phyloP scores from a whole-genome alignment of 2,329 filamentous ascomycete species.

The Colletotrichum graminicola region DNA sequence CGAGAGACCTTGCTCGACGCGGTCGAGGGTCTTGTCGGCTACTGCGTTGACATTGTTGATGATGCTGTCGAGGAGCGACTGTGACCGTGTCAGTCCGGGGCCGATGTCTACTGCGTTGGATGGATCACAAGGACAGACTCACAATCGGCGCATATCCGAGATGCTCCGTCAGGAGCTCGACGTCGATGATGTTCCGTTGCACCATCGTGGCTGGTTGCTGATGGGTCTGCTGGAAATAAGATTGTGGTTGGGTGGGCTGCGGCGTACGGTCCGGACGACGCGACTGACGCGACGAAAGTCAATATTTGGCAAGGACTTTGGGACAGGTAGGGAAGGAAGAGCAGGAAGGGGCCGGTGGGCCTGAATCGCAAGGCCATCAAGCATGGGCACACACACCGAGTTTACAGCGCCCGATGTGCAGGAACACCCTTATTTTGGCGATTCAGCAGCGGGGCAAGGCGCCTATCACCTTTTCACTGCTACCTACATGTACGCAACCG shows the following conservation, averaged over 20 bases:
- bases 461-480: constrained; percentile 22
- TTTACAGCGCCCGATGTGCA: constrained; percentile 14
- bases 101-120: constrained; percentile 26
- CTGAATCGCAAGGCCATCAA: constrained; percentile 40
- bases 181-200: constrained; percentile 60
- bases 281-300: constrained; percentile 41
- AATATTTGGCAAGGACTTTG: constrained; percentile 37
- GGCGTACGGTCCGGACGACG: constrained; percentile 28
- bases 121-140: constrained; percentile 52
- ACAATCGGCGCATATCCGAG: constrained; percentile 95
- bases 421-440: constrained; percentile 19
- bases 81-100: constrained; percentile 31
- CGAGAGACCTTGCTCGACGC: constrained; percentile 85
- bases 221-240: background rate
- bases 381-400: background rate
- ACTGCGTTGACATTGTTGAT: constrained; percentile 97
- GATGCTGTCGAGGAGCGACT: constrained; percentile 97
- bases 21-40: constrained; percentile 88
- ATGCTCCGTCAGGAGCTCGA: constrained; percentile 89
- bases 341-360: constrained; percentile 1
- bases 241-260: constrained; percentile 14
- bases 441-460: constrained; percentile 20
- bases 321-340: background rate
- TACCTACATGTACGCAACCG: constrained; percentile 16
- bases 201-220: constrained; percentile 26